These are phyloP conservation scores for Cucurbita maxima DNA, from an alignment of 306 rosid genomes.

Conservation along the genomic window DNA sequence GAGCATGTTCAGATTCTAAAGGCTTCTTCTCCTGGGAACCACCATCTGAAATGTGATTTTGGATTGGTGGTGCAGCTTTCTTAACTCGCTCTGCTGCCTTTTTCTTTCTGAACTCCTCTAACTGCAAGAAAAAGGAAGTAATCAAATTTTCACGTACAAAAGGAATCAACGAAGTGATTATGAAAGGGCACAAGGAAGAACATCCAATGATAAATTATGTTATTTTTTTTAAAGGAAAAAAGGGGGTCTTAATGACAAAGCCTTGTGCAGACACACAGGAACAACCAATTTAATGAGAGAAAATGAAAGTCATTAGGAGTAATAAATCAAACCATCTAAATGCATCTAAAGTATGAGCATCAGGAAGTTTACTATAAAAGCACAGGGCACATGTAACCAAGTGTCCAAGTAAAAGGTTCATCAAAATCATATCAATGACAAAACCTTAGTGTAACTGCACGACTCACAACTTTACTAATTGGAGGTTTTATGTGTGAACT, in stretches of 20 bases:
- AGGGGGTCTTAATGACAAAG: not conserved
- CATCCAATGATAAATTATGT: not conserved
- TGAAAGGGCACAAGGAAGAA: not conserved
- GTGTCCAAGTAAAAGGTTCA: not conserved
- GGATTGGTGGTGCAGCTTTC: conserved; percentile 39
- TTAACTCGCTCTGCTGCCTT: conserved; percentile 73
- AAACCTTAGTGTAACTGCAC: not conserved
- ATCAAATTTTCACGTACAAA: not conserved
- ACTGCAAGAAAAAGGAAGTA: conserved; percentile 30
- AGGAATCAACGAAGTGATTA: not conserved
- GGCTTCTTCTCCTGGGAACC: conserved; percentile 37
- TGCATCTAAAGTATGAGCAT: not conserved
- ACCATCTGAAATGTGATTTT: conserved; percentile 25
- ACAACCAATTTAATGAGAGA: not conserved
- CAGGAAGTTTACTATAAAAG: not conserved
- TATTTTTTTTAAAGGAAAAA: not conserved
- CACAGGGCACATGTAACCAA: not conserved
- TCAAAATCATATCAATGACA: not conserved
- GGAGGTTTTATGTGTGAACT: not conserved
- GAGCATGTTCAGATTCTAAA: conserved; percentile 40
- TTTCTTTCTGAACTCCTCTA: conserved; percentile 92
- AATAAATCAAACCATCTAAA: not conserved
- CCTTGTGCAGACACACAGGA: not conserved
- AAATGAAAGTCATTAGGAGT: not conserved
- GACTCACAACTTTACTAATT: not conserved